Conservation (phyloP, 768 basidiomycete species). For the Leccinum variicolor region DNA sequence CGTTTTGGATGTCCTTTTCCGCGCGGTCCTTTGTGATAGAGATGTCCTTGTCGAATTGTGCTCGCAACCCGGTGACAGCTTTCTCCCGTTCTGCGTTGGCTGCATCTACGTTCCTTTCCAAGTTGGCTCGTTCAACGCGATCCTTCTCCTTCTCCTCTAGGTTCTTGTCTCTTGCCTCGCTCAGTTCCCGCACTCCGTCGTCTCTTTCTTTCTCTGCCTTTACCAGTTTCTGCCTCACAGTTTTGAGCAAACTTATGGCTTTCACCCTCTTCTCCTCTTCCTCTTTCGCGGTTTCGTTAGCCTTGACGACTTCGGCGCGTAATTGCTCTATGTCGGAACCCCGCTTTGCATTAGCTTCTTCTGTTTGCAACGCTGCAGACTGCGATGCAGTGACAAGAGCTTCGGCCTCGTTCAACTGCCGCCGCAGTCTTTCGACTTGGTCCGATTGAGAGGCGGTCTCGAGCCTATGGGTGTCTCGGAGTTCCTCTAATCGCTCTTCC, state of each 20-base stretch:
- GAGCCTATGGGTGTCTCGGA: conserved; percentile 77
- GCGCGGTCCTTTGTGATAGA: conserved; percentile 54
- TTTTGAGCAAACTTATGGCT: conserved; percentile 88
- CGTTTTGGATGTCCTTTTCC: conserved; percentile 68
- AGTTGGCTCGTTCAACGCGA: conserved; percentile 44
- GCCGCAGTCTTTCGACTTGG: conserved; percentile 66
- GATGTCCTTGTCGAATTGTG: conserved; percentile 73
- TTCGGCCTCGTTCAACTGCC: conserved; percentile 69
- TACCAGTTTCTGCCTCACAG: conserved; percentile 94
- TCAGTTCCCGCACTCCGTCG: conserved; percentile 61
- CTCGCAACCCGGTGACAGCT: conserved; percentile 53
- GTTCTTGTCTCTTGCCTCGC: conserved; percentile 49
- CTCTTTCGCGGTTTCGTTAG: conserved; percentile 69
- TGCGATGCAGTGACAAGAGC: conserved; percentile 62
- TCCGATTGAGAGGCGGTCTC: conserved; percentile 78
- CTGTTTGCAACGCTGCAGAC: conserved; percentile 41
- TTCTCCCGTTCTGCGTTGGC: conserved; percentile 62
- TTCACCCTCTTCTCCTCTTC: conserved; percentile 98
- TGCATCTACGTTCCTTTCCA: conserved; percentile 64
- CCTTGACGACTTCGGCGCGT: conserved; percentile 58
- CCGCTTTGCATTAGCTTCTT: conserved; percentile 48
- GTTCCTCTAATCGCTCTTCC: conserved; percentile 78
- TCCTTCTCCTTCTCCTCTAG: conserved; percentile 45
- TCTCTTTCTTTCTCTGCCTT: conserved; percentile 95
- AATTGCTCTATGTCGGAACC: conserved; percentile 56